Evolutionary conservation across 805 yeast species (phyloP).

Genomic region (Wickerhamomyces bisporus): DNA sequence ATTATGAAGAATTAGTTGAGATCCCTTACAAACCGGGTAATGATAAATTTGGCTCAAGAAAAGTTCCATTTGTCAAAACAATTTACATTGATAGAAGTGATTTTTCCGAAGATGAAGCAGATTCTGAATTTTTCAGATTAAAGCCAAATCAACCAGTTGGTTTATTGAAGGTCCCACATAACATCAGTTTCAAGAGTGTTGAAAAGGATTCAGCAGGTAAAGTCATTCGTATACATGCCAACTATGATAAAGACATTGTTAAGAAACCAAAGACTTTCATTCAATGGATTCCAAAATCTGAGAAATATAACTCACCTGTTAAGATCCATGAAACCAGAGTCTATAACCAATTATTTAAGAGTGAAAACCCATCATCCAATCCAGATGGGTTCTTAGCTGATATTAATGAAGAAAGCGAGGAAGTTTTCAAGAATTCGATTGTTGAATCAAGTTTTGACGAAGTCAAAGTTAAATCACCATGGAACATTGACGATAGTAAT

Average conservation of each 20-base stretch:
- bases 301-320: constrained; percentile 57
- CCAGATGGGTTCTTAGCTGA: constrained; percentile 88
- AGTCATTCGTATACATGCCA: constrained; percentile 66
- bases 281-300: constrained; percentile 88
- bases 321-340: constrained; percentile 72
- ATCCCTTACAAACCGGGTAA: constrained; percentile 90
- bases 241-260: constrained; percentile 62
- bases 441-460: constrained; percentile 75
- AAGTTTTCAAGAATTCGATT: constrained; percentile 56
- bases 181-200: constrained; percentile 63
- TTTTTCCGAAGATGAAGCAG: constrained; percentile 57
- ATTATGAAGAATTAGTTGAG: constrained; percentile 60
- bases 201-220: constrained; percentile 60
- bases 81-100: constrained; percentile 87
- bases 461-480: constrained; percentile 66
- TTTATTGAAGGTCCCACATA: constrained; percentile 83
- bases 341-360: constrained; percentile 80
- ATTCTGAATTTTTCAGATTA: constrained; percentile 80
- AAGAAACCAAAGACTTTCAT: constrained; percentile 85
- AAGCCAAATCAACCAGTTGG: constrained; percentile 96
- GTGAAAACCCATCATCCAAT: constrained; percentile 85
- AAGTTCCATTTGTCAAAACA: constrained; percentile 68
- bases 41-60: constrained; percentile 69
- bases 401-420: constrained; percentile 75
- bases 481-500: constrained; percentile 55